Evolutionary conservation across 768 basidiomycete species (phyloP), one percentile per base, ranked within the genome.

Genomic region (Trametes cubensis): DNA sequence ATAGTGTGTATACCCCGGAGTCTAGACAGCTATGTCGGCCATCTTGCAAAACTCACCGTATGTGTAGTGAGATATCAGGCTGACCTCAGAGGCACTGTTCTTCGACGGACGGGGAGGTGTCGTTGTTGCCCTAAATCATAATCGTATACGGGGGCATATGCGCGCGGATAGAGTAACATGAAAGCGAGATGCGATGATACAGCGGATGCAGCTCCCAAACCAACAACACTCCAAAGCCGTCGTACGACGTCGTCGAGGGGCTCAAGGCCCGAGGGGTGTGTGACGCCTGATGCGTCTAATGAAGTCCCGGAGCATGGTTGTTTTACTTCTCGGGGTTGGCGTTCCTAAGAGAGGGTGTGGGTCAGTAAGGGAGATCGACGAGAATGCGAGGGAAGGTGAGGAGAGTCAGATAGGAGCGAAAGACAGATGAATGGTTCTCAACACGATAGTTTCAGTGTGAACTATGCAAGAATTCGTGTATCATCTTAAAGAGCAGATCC

Each of bases 401-500:
- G 71, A 64, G 67, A 64, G 76, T 95, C 94, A 95, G 93, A 95
- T 95, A 95, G 94, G 93, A 95, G 94, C 94, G 94, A 95, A 95
- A 95, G 94, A 97, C 93, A 85, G 89, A 92, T 92, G 87, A 68
- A 81, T 85, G 78, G 77, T 83, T 88, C 78, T 94, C 90, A 87
- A 91, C 92, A 94, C 76, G 72, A 75, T 77, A 73, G 40, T 76
- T 92, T 96, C 93, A 88, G 94, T 87, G 91, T 95, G 93, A 95
- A 95, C 94, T 95, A 95, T 95, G 94, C 89, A 80, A 75, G 77
- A 68, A 78, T 75, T 73, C 70, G 67, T 67, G 77, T 82, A 81
- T 89, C 88, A 88, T 88, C 86, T 74, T 67, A 59, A 61, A 66
- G 38, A 39, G 59, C 57, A 59, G 41, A 59, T 44, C 63, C 55